phyloP scores from a whole-genome alignment of 2,329 filamentous ascomycete genomes.

The Alternaria burnsii region DNA sequence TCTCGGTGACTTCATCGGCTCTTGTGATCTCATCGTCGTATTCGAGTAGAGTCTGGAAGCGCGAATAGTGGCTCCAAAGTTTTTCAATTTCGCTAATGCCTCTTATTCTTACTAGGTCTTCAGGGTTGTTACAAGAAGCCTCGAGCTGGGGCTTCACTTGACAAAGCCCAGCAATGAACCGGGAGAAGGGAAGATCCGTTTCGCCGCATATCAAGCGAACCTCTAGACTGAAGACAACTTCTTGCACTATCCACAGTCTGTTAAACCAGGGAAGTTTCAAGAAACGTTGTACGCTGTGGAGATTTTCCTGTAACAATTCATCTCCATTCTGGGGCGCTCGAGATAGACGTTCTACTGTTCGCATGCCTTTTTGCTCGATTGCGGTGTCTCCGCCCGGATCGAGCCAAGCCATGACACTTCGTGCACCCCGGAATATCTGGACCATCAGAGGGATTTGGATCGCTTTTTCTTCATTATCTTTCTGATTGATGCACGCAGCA shows the following conservation, averaged over 20 bases:
- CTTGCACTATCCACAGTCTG: background rate
- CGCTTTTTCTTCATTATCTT: conserved; percentile 16
- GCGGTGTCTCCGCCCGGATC: background rate
- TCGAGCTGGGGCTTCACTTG: too few species aligned
- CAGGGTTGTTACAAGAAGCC: fast-evolving
- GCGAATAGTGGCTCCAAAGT: background rate
- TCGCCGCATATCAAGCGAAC: background rate
- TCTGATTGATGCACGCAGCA: conserved; percentile 30
- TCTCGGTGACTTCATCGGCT: background rate
- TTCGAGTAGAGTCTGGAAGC: background rate
- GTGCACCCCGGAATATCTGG: background rate
- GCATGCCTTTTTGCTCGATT: background rate
- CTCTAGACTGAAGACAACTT: background rate
- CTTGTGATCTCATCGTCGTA: too few species aligned
- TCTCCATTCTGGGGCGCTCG: too few species aligned
- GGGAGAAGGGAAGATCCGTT: background rate
- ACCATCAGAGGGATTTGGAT: conserved; percentile 28
- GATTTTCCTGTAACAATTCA: too few species aligned
- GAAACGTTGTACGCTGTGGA: background rate
- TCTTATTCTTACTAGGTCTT: too few species aligned
- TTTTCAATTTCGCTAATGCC: background rate
- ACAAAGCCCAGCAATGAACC: background rate
- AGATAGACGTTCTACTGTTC: background rate
- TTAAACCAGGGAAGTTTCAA: background rate
- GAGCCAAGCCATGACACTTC: background rate